phyloP scores from a whole-genome alignment of 202 grass and related monocot genomes.

The Eragrostis tef region DNA sequence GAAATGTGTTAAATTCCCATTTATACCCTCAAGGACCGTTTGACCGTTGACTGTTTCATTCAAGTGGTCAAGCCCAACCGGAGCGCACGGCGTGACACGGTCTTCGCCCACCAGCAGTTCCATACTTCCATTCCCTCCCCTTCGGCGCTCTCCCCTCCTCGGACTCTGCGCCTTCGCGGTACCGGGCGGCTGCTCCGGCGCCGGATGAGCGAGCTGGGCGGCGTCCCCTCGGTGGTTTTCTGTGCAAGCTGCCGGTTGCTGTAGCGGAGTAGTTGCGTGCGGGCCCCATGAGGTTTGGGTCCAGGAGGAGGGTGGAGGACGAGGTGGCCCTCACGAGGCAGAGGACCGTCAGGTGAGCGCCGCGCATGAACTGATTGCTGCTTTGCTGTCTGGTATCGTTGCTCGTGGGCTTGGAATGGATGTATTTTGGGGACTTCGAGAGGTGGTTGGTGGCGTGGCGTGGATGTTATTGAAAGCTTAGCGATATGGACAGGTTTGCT shows the following conservation, averaged over 20 bases:
- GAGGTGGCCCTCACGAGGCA: slow-evolving; percentile 63
- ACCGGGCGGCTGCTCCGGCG: slow-evolving; percentile 17
- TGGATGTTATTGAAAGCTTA: not conserved
- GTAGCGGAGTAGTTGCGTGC: slow-evolving; percentile 24
- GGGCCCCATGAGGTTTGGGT: slow-evolving; percentile 73
- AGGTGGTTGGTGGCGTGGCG: slow-evolving; percentile 8
- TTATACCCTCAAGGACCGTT: not conserved
- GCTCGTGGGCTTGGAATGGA: not conserved
- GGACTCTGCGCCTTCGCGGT: too few relatives aligned
- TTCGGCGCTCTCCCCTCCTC: too few relatives aligned
- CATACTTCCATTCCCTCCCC: not conserved
- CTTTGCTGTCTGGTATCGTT: slow-evolving; percentile 16
- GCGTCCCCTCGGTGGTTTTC: not conserved
- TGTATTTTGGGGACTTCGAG: slow-evolving; percentile 6
- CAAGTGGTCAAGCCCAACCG: not conserved
- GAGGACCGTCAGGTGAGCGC: slow-evolving; percentile 86
- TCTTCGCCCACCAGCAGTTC: slow-evolving; percentile 25
- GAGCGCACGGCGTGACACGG: not conserved
- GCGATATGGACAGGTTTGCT: not conserved
- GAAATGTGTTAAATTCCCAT: too few relatives aligned
- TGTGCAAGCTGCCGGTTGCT: not conserved
- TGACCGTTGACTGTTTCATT: not conserved
- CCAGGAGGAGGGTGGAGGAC: slow-evolving; percentile 71
- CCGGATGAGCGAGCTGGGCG: slow-evolving; percentile 26
- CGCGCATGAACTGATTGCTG: not conserved